Conservation (phyloP, 2,329 filamentous ascomycete genomes). For the Exophiala viscosa region DNA sequence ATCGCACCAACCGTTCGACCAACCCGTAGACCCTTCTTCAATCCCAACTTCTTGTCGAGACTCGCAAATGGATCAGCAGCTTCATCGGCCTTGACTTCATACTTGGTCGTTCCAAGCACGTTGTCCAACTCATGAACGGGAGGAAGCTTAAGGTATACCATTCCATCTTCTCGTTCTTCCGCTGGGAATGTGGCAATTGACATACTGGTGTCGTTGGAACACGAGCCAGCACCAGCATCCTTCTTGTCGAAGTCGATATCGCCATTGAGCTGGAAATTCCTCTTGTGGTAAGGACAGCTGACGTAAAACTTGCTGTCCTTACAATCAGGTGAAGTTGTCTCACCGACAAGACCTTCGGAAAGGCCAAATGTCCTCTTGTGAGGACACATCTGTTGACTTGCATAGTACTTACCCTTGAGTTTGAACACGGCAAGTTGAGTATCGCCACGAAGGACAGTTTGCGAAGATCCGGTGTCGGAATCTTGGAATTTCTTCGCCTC, state of each 20-base stretch:
- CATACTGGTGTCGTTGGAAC: slow-evolving; percentile 68
- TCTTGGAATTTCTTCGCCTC: slow-evolving; percentile 66
- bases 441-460: slow-evolving; percentile 78
- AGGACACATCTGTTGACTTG: slow-evolving; percentile 90
- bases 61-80: slow-evolving; percentile 52
- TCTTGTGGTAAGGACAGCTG: slow-evolving; percentile 83
- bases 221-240: slow-evolving; percentile 57
- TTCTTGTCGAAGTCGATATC: slow-evolving; percentile 34
- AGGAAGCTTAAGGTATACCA: slow-evolving; percentile 76
- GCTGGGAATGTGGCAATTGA: slow-evolving; percentile 79
- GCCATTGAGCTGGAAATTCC: slow-evolving; percentile 74
- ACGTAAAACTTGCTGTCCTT: slow-evolving; percentile 69
- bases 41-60: slow-evolving; percentile 50
- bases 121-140: slow-evolving; percentile 76
- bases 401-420: slow-evolving; percentile 74
- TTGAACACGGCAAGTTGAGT: slow-evolving; percentile 87
- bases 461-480: slow-evolving; percentile 67
- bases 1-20: slow-evolving; percentile 41
- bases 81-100: slow-evolving; percentile 73
- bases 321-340: slow-evolving; percentile 38
- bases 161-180: slow-evolving; percentile 70
- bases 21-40: slow-evolving; percentile 52
- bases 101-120: slow-evolving; percentile 72
- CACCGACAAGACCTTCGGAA: slow-evolving; percentile 77
- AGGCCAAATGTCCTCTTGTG: slow-evolving; percentile 90